Base-by-base conservation (phyloP, 805 yeast genomes). In the Hanseniaspora meyeri region DNA sequence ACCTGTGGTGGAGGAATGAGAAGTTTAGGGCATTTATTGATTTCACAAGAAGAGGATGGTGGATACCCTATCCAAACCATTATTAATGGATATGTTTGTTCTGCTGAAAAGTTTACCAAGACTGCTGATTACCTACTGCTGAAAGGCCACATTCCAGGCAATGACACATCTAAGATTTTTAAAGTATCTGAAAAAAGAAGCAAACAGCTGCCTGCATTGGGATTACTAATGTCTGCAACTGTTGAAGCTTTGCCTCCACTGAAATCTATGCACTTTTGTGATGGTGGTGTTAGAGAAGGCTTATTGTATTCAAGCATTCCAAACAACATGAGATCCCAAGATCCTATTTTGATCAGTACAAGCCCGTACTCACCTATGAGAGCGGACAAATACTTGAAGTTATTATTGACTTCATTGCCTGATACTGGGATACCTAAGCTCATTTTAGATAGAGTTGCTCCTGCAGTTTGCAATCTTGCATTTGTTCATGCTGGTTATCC, bases 261-360 rank as follows among this genome's bases (percentile, higher is more conserved):
- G 43, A 78, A 78, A 61, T 77, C 83, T 2, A 75, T 85, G 31
- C 80, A 82, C 61, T 85, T 85, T 65, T 76, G 82, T 57, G 88
- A 84, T 65, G 89, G 88, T 60, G 89, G 89, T 58, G 83, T 84
- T 24, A 73, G 91, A 61, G 91, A 85, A 68, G 91, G 91, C 59
- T 80, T 82, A 1, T 63, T 85, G 39, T 85, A 79, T 64, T 79
- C 85, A 7, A 76, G 77, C 62, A 70, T 85, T 38, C 81, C 87
- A 20, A 70, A 75, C 20, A 74, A 74, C 39, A 73, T 83, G 34
- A 76, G 83, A 59, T 68, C 76, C 3, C 83, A 82, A 62, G 91
- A 85, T 62, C 93, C 93, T 5, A 63, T 85, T 27, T 62, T 81
- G 20, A 79, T 84, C 2, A 86, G 88, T 3, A 79, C 91, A 4